A percentile compares a stretch with the other conserved stretches of the same genome.
These are phyloP conservation scores for Eucalyptus globulus DNA, from an alignment of 345 rosid species.

Conservation along the genomic window DNA sequence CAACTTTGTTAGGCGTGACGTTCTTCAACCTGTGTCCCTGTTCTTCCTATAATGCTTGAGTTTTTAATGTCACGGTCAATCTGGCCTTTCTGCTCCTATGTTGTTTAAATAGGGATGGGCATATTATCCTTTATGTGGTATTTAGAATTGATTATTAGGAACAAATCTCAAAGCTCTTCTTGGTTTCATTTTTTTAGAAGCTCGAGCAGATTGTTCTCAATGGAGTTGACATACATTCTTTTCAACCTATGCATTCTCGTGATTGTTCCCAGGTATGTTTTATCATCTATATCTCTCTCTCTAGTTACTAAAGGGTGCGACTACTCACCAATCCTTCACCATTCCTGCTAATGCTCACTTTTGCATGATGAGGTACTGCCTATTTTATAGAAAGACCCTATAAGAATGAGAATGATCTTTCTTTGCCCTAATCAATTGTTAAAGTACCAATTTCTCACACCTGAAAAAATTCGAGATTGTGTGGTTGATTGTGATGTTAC, in stretches of 20 bases:
- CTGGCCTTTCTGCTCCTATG: neutral
- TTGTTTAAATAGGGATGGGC: neutral
- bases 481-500: neutral
- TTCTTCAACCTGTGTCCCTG: neutral
- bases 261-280: constrained; percentile 79
- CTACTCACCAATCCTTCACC: neutral
- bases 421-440: neutral
- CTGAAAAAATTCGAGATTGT: neutral
- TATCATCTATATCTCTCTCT: neutral
- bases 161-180: neutral
- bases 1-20: neutral
- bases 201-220: constrained; percentile 56
- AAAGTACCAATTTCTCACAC: neutral
- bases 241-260: constrained; percentile 74
- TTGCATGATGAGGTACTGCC: neutral
- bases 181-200: constrained; percentile 38
- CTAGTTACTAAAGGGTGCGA: neutral
- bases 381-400: neutral
- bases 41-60: neutral
- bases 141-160: neutral
- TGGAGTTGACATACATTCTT: constrained; percentile 48
- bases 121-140: neutral
- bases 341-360: neutral
- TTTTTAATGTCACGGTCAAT: neutral
- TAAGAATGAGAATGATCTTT: neutral